These are phyloP conservation scores for Raddia distichophylla DNA, from an alignment of 176 grass and related monocot genomes.

Conservation along the genomic window DNA sequence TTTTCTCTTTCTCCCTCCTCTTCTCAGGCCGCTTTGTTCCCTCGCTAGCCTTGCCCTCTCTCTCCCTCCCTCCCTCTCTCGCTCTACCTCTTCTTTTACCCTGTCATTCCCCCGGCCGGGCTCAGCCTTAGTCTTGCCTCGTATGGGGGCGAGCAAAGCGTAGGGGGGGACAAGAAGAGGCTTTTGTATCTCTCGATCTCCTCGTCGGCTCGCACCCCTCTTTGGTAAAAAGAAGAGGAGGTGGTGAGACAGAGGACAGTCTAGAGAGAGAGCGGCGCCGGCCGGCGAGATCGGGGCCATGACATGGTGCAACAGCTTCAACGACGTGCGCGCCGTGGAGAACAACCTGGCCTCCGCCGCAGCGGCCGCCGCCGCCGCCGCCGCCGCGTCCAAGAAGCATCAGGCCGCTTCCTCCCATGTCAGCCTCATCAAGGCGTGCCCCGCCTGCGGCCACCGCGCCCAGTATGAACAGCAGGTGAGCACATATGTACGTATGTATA, in stretches of 20 bases:
- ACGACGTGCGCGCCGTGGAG: constrained; percentile 70
- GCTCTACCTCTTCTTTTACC: constrained; percentile 33
- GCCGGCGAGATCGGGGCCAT: constrained; percentile 40
- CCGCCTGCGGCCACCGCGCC: constrained; percentile 73
- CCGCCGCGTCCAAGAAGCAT: constrained; percentile 52
- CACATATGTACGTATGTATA: neutral
- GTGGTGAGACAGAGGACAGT: constrained; percentile 21
- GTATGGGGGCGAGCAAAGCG: constrained; percentile 48
- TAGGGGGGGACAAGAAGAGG: neutral
- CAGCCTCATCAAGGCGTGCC: constrained; percentile 73
- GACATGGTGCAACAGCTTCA: constrained; percentile 91
- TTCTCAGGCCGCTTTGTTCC: constrained; percentile 63
- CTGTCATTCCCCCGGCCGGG: constrained; percentile 43
- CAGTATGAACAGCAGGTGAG: constrained; percentile 70
- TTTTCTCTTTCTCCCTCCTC: constrained; percentile 82
- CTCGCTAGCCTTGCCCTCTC: constrained; percentile 12
- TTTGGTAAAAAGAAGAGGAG: neutral
- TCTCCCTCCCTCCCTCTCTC: constrained; percentile 38
- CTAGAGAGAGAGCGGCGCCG: neutral
- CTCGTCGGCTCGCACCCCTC: constrained; percentile 1
- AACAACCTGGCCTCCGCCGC: constrained; percentile 61
- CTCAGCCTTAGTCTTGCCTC: constrained; percentile 43
- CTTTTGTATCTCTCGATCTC: neutral
- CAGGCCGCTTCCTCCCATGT: constrained; percentile 44
- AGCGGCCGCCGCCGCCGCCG: constrained; percentile 44